Percentiles rank a stretch among this genome's conserved stretches.
phyloP scores from a whole-genome alignment of 2,329 filamentous ascomycete species.

The Xylaria sp. region DNA sequence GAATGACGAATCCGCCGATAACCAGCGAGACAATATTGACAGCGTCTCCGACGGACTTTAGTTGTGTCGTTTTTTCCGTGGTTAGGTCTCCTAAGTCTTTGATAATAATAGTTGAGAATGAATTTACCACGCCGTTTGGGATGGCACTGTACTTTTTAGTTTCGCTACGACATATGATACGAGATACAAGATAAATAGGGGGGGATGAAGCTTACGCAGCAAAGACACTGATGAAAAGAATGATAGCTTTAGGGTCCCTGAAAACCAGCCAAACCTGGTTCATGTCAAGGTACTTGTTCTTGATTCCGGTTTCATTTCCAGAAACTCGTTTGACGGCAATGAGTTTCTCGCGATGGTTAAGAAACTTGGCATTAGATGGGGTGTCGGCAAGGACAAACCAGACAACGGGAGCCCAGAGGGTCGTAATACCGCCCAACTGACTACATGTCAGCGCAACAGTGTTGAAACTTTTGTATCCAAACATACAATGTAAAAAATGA shows the following conservation, averaged over 20 bases:
- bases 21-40: constrained; percentile 53
- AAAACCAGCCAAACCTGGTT: constrained; percentile 47
- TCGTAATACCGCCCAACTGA: constrained; percentile 49
- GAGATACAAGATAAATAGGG: not conserved
- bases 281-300: constrained; percentile 50
- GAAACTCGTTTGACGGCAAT: constrained; percentile 49
- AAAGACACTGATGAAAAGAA: constrained; percentile 44
- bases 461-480: not conserved
- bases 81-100: constrained; percentile 49
- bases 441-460: not conserved
- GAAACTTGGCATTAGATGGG: constrained; percentile 48
- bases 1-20: constrained; percentile 47
- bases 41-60: constrained; percentile 53
- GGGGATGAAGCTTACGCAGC: constrained; percentile 25
- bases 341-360: constrained; percentile 47
- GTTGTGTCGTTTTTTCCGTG: constrained; percentile 50
- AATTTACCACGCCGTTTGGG: constrained; percentile 51
- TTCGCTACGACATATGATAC: not conserved
- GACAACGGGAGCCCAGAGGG: constrained; percentile 49
- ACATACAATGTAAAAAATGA: constrained; percentile 49
- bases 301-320: constrained; percentile 51
- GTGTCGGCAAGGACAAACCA: constrained; percentile 50
- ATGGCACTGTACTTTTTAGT: constrained; percentile 34
- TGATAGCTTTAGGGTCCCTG: constrained; percentile 48
- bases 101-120: constrained; percentile 52